Evolutionary conservation across 2,329 filamentous ascomycete species (phyloP).

Genomic region (Aureobasidium mangrovei): DNA sequence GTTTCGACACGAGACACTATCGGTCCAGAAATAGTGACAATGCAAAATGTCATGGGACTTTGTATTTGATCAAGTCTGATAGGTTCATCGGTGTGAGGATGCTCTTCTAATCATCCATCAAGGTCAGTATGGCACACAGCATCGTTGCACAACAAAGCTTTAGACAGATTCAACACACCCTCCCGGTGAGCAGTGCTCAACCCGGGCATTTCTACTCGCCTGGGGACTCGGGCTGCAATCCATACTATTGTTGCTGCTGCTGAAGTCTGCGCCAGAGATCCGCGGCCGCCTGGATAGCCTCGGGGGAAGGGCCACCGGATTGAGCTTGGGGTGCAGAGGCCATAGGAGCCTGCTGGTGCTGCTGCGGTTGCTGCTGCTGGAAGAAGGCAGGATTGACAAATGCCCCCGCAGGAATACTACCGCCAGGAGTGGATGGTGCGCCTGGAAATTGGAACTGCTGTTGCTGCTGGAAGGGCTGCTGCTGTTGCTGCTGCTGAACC

Average conservation of each 20-base stretch:
- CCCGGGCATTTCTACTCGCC: no score
- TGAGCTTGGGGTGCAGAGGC: neutral
- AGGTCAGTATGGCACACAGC: no score
- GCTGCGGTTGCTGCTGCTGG: conserved; percentile 18
- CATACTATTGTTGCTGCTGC: conserved; percentile 1
- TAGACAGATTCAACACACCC: no score
- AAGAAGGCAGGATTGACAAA: conserved; percentile 29
- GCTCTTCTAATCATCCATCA: no score
- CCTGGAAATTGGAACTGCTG: neutral
- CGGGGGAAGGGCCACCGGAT: neutral
- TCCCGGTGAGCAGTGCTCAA: no score
- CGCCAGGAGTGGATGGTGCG: conserved; percentile 2
- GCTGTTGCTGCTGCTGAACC: conserved; percentile 7
- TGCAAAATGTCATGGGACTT: no score
- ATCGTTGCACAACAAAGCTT: no score
- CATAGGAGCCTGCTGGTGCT: conserved; percentile 21
- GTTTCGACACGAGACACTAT: no score
- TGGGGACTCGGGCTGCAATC: neutral
- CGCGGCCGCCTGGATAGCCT: conserved; percentile 6
- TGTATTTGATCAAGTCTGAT: no score
- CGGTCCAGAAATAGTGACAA: no score
- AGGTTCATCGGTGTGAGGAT: no score
- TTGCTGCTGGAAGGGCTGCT: conserved; percentile 6
- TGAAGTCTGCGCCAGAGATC: conserved; percentile 12
- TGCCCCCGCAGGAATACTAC: conserved; percentile 19